Evolutionary conservation across 2,329 filamentous ascomycete species (phyloP).

Genomic region (Fusarium chlamydosporum): DNA sequence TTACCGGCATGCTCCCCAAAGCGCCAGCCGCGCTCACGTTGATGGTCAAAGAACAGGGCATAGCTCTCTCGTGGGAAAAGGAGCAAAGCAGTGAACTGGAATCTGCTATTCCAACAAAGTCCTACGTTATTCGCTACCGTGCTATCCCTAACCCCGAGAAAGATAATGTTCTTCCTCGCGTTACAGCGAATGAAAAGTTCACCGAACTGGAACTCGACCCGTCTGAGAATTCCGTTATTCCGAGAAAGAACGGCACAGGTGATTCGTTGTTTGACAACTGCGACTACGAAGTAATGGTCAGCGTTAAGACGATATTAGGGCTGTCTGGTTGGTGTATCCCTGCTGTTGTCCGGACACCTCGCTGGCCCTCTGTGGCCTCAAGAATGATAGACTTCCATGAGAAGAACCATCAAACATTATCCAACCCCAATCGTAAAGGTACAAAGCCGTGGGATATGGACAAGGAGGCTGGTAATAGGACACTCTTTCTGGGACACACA

Average conservation of each 20-base stretch:
- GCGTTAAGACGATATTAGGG: constrained; percentile 3
- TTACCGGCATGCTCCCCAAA: constrained; percentile 11
- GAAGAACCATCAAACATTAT: constrained; percentile 1
- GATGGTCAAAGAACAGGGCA: background rate
- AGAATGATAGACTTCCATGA: constrained; percentile 1
- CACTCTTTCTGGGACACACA: constrained; percentile 3
- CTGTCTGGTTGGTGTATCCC: background rate
- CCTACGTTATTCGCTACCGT: background rate
- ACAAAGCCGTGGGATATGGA: constrained; percentile 6
- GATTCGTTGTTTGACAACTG: constrained; percentile 3
- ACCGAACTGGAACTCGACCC: background rate
- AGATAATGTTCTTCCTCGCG: background rate
- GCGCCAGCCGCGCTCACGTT: background rate
- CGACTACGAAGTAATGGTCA: constrained; percentile 2
- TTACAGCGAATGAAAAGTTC: background rate
- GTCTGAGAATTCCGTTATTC: background rate
- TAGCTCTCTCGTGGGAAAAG: background rate
- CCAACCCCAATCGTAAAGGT: background rate
- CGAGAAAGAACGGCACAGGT: background rate
- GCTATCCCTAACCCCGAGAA: background rate
- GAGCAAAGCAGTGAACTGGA: background rate
- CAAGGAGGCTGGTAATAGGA: background rate
- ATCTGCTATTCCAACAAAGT: background rate
- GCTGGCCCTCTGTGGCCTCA: constrained; percentile 7
- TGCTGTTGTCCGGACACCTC: constrained; percentile 1